Percentiles rank a stretch among this genome's conserved stretches.
Conservation (phyloP, 106 monocot species). For the Acanthochlamys bracteata region DNA sequence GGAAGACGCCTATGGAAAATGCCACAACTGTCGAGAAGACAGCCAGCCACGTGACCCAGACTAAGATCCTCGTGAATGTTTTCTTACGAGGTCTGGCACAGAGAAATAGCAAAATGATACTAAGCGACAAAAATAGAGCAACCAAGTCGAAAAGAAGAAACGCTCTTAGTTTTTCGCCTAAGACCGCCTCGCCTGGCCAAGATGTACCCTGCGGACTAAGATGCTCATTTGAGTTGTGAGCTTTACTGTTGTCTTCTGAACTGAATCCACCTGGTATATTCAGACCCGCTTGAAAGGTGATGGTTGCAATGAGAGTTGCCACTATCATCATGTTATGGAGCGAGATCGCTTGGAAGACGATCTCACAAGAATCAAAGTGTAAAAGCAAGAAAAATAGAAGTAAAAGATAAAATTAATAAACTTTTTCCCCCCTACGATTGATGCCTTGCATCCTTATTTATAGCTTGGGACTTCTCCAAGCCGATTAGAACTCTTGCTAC, state of each 20-base stretch:
- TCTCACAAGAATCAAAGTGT: too few relatives aligned
- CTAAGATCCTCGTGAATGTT: background rate
- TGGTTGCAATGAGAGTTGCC: background rate
- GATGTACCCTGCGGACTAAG: background rate
- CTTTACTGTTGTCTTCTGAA: background rate
- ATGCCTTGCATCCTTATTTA: too few relatives aligned
- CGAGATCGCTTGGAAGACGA: too few relatives aligned
- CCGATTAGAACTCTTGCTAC: too few relatives aligned
- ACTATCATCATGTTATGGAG: too few relatives aligned
- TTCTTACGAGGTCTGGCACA: background rate
- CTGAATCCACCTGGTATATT: background rate
- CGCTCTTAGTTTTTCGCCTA: background rate
- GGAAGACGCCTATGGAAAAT: background rate
- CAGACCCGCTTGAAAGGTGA: slow-evolving; percentile 4
- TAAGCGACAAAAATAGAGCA: background rate
- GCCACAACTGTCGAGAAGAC: background rate
- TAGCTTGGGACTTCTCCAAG: too few relatives aligned
- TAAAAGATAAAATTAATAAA: too few relatives aligned
- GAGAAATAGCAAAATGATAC: background rate
- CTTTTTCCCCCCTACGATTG: too few relatives aligned
- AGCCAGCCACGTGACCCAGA: background rate
- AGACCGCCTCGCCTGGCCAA: background rate
- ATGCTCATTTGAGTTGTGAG: background rate
- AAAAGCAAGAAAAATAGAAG: too few relatives aligned
- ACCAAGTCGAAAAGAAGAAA: background rate